These are phyloP conservation scores for Globisporangium yorkense DNA, from an alignment of 352 stramenopile genomes.

Conservation along the genomic window DNA sequence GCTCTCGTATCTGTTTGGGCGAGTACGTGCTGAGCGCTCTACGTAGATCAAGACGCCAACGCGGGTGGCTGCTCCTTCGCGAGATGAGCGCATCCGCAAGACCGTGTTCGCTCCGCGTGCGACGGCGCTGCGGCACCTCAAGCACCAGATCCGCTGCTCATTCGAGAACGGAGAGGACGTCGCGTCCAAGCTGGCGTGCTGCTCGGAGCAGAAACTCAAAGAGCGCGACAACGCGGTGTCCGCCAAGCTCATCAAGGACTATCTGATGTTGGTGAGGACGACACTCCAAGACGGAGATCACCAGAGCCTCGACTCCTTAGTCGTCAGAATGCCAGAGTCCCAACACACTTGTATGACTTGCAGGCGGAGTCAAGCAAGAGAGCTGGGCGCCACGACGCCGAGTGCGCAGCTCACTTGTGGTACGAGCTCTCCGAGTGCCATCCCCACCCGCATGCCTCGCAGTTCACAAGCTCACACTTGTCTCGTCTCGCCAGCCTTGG, in stretches of 20 bases:
- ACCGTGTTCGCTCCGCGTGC: slow-evolving; percentile 67
- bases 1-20: too few species aligned
- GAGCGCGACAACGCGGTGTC: slow-evolving; percentile 53
- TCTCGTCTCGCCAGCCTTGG: slow-evolving; percentile 35
- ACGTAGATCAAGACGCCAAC: slow-evolving; percentile 69
- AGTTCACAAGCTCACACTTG: neutral
- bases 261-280: slow-evolving; percentile 47
- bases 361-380: slow-evolving; percentile 81
- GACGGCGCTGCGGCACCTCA: slow-evolving; percentile 42
- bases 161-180: slow-evolving; percentile 49
- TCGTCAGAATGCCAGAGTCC: neutral
- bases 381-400: slow-evolving; percentile 70
- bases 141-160: slow-evolving; percentile 30
- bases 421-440: slow-evolving; percentile 12
- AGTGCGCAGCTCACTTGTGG: slow-evolving; percentile 81
- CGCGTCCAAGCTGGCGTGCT: slow-evolving; percentile 42
- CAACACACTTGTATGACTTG: neutral
- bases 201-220: slow-evolving; percentile 58
- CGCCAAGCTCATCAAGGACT: slow-evolving; percentile 77
- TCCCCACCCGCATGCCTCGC: neutral
- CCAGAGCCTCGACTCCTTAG: neutral
- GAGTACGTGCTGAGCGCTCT: neutral
- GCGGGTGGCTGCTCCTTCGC: slow-evolving; percentile 37
- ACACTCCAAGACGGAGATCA: neutral
- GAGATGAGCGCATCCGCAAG: slow-evolving; percentile 67